A percentile compares a stretch with the other conserved stretches of the same genome.
Conservation (phyloP, 495 filamentous ascomycete genomes). For the Neurospora sp. region DNA sequence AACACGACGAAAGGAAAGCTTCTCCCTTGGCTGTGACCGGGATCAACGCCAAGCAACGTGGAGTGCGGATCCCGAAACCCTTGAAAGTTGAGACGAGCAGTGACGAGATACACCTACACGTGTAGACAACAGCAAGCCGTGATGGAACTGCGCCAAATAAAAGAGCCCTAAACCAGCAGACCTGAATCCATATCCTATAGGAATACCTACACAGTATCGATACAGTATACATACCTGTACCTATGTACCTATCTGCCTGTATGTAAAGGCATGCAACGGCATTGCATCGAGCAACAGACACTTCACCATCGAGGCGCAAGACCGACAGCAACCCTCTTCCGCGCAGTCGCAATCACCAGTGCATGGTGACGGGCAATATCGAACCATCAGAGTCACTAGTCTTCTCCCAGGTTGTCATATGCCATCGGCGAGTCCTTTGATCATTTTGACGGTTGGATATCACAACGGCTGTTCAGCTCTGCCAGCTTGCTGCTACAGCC, state of each 20-base stretch:
- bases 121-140: not conserved
- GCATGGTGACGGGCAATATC: not conserved
- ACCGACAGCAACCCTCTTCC: not conserved
- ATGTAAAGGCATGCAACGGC: not conserved
- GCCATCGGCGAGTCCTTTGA: not conserved
- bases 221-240: not conserved
- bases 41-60: slow-evolving; percentile 10
- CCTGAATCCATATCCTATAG: not conserved
- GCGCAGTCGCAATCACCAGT: not conserved
- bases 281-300: not conserved
- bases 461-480: not conserved
- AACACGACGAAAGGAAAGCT: not conserved
- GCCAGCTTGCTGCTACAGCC: not conserved
- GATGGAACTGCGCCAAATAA: not conserved
- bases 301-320: not conserved
- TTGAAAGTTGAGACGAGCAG: not conserved
- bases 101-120: not conserved
- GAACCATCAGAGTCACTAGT: not conserved
- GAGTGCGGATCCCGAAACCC: slow-evolving; percentile 3
- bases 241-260: not conserved
- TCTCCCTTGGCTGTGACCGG: not conserved
- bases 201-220: not conserved
- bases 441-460: not conserved
- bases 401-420: not conserved
- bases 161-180: not conserved